phyloP scores from a whole-genome alignment of 345 rosid species.

The Euphorbia peplus region DNA sequence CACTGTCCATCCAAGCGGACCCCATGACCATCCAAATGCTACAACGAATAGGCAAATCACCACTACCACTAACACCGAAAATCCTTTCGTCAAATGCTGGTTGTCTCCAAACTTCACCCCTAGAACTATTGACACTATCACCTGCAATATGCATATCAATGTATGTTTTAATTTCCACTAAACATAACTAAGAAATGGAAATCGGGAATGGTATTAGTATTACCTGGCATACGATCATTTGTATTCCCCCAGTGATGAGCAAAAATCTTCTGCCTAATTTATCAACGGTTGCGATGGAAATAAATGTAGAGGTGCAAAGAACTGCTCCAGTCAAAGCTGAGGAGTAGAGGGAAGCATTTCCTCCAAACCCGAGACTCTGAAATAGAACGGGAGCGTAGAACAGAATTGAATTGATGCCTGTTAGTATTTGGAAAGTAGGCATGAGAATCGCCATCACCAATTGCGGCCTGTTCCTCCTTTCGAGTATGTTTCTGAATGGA shows the following conservation, averaged over 20 bases:
- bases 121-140: constrained; percentile 61
- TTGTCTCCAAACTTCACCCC: constrained; percentile 72
- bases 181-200: no score
- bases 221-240: constrained; percentile 83
- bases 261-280: constrained; percentile 64
- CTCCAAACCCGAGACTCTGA: constrained; percentile 81
- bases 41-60: constrained; percentile 81
- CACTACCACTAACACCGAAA: constrained; percentile 59
- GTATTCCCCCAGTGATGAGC: constrained; percentile 85
- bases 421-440: constrained; percentile 85
- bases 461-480: constrained; percentile 73
- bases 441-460: constrained; percentile 75
- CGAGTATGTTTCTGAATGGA: constrained; percentile 77
- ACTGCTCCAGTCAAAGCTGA: constrained; percentile 97
- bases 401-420: constrained; percentile 89
- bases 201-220: no score
- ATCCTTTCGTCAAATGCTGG: constrained; percentile 61
- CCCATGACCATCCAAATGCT: constrained; percentile 99
- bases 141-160: no score
- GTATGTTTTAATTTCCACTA: no score
- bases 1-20: constrained; percentile 90
- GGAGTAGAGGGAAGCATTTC: constrained; percentile 77
- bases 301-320: constrained; percentile 71
- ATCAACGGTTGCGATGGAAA: constrained; percentile 77
- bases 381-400: constrained; percentile 94